Conservation (phyloP, 805 yeast genomes). For the Saccharomycopsis sp. region DNA sequence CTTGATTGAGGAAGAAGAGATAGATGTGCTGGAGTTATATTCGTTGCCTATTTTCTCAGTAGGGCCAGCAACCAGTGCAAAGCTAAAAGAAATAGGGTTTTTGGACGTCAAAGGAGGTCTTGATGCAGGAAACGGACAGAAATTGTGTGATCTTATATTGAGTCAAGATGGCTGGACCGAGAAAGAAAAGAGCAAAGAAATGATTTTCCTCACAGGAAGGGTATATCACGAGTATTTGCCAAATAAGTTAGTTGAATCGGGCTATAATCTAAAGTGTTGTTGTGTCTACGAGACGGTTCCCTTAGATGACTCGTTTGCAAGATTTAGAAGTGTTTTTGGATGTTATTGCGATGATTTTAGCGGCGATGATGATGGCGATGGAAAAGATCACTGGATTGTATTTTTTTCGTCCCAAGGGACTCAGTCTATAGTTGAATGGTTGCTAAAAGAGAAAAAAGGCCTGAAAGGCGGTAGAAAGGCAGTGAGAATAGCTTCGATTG, state of each 20-base stretch:
- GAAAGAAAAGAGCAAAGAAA: conserved; percentile 26
- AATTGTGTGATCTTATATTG: conserved; percentile 58
- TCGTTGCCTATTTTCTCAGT: conserved; percentile 67
- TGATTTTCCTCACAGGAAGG: conserved; percentile 80
- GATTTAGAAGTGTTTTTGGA: conserved; percentile 26
- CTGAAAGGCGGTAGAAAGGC: not conserved
- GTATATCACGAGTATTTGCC: conserved; percentile 80
- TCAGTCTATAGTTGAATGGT: conserved; percentile 43
- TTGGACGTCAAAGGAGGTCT: conserved; percentile 61
- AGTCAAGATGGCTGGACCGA: conserved; percentile 25
- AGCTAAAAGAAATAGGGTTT: conserved; percentile 59
- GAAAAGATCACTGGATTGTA: conserved; percentile 73
- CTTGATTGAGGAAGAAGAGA: conserved; percentile 21
- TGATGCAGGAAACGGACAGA: conserved; percentile 74
- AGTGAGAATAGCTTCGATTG: conserved; percentile 69
- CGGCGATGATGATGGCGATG: conserved; percentile 14
- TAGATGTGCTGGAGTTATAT: conserved; percentile 12
- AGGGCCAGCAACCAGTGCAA: conserved; percentile 78
- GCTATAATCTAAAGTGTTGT: conserved; percentile 46
- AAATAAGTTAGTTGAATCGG: conserved; percentile 38
- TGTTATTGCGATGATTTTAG: too few relatives aligned
- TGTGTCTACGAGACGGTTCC: conserved; percentile 65
- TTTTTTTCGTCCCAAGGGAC: conserved; percentile 93
- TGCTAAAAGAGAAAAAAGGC: not conserved
- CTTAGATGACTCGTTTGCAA: conserved; percentile 38